Evolutionary conservation across 495 filamentous ascomycete species (phyloP).

Genomic region (Hapsidospora chrysogenum): DNA sequence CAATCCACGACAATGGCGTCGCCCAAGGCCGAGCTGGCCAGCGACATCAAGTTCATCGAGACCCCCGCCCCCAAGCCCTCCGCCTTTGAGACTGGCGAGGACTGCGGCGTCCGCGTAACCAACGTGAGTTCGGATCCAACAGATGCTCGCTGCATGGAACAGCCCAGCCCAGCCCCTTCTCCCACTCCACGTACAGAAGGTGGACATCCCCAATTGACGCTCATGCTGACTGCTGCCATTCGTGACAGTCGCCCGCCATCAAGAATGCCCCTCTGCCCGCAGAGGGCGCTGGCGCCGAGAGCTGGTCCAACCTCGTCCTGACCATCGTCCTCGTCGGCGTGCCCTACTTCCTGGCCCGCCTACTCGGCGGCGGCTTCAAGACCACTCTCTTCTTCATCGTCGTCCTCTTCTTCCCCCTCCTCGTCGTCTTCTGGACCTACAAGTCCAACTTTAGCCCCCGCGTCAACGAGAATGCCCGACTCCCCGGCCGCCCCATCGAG

Average conservation of each 20-base stretch:
- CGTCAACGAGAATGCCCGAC: slow-evolving; percentile 61
- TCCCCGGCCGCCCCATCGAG: slow-evolving; percentile 64
- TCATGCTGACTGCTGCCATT: neutral
- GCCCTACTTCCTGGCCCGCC: slow-evolving; percentile 50
- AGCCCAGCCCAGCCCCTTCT: neutral
- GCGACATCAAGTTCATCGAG: slow-evolving; percentile 50
- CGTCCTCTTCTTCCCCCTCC: slow-evolving; percentile 46
- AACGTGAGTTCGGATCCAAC: slow-evolving; percentile 35
- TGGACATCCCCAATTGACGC: neutral
- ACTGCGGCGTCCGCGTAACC: slow-evolving; percentile 61
- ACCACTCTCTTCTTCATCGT: slow-evolving; percentile 55
- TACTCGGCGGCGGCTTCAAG: slow-evolving; percentile 54
- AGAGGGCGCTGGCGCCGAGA: slow-evolving; percentile 50
- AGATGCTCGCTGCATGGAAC: neutral
- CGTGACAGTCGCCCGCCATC: slow-evolving; percentile 51
- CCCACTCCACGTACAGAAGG: neutral
- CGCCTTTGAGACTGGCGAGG: slow-evolving; percentile 37
- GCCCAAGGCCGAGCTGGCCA: slow-evolving; percentile 7
- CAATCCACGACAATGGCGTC: no score
- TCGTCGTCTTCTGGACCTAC: slow-evolving; percentile 55
- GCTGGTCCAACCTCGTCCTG: slow-evolving; percentile 52
- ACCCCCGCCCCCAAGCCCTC: slow-evolving; percentile 50
- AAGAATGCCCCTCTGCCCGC: slow-evolving; percentile 70
- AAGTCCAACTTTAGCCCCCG: slow-evolving; percentile 50
- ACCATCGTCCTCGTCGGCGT: slow-evolving; percentile 37